Evolutionary conservation across 371 early-diverging fungal species (phyloP).

Genomic region (Haplosporangium sp.): DNA sequence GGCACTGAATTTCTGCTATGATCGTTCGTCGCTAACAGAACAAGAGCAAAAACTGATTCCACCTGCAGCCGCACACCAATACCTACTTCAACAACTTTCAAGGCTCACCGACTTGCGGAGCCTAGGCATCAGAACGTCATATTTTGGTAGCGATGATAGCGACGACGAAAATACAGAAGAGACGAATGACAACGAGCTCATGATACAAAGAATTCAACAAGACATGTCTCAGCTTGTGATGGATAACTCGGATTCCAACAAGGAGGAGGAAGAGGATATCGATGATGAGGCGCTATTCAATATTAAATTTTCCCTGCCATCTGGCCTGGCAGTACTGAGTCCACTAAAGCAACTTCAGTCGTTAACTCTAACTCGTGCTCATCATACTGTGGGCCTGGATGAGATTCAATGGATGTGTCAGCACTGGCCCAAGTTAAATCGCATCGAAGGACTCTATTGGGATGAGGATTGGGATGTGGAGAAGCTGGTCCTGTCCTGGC

Average conservation of each 20-base stretch:
- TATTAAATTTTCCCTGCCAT: background rate
- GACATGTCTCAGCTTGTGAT: conserved; percentile 1
- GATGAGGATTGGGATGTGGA: conserved; percentile 12
- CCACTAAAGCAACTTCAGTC: conserved; percentile 6
- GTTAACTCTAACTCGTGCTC: background rate
- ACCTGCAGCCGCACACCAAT: conserved; percentile 2
- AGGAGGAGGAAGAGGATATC: background rate
- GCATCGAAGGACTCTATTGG: conserved; percentile 9
- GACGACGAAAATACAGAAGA: background rate
- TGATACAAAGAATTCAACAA: conserved; percentile 3
- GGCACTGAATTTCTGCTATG: conserved; percentile 8
- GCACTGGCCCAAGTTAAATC: conserved; percentile 2
- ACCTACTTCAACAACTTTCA: conserved; percentile 6
- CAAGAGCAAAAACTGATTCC: conserved; percentile 4
- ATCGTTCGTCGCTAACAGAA: background rate
- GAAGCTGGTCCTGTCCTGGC: conserved; percentile 6
- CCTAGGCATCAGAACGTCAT: conserved; percentile 1
- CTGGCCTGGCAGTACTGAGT: conserved; percentile 3
- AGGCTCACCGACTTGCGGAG: background rate
- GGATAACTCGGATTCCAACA: background rate
- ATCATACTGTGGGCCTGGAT: background rate
- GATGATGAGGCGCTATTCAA: background rate
- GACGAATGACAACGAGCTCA: background rate
- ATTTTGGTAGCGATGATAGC: background rate
- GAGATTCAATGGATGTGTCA: conserved; percentile 10